Base-by-base conservation (phyloP, 1,284 basidiomycete genomes). In the Psilocybe mexicana region DNA sequence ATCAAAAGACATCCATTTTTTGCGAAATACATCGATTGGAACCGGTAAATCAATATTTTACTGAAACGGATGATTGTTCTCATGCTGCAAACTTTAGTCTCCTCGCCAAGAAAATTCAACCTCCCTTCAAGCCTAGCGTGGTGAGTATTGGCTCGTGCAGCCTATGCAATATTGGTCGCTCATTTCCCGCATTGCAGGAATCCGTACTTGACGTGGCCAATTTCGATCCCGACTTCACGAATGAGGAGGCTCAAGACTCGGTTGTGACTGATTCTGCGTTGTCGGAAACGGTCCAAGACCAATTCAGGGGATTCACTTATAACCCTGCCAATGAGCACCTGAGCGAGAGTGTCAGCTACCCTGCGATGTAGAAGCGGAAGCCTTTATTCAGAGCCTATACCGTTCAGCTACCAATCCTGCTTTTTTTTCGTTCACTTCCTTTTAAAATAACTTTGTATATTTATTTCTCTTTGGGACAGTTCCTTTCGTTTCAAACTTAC, bases 1-100 rank as follows among this genome's bases (percentile, higher is more conserved):
- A 99, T 99, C 75, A 97, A 96, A 79, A 83, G 85, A 59, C 96
- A 99, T 74, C 86, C 94, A 1, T 99, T 99, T 84, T 99, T 99
- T 72, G 80, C 92, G 10, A 91, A 91, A 69, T 91, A 97, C 74
- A 88, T 99, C 63, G 94, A 98, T 72, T 99, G 94, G 89, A 86
- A 88, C 65, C 74, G 79, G 83, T 86, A 67, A 48, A 80, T 66
- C 24, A 25, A 59, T 28, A 38, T 38, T 52, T 43, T 48, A 18
- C 26, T 38, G 24, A 4, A 7, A 23, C 33, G 14, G 18, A 24
- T 42, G 50, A 40, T 18, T 58, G 26, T 47, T 58, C 25, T n/a
- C 30, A 30, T 42, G 43, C 38, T 45, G 54, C n/a, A 47, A 57
- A 87, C 26, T 46, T 14, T 62, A 92, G 89, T 61, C 77, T 99